A percentile compares a stretch with the other conserved stretches of the same genome.
phyloP scores from a whole-genome alignment of 1,284 basidiomycete species.

The Pulchroboletus neoregius region DNA sequence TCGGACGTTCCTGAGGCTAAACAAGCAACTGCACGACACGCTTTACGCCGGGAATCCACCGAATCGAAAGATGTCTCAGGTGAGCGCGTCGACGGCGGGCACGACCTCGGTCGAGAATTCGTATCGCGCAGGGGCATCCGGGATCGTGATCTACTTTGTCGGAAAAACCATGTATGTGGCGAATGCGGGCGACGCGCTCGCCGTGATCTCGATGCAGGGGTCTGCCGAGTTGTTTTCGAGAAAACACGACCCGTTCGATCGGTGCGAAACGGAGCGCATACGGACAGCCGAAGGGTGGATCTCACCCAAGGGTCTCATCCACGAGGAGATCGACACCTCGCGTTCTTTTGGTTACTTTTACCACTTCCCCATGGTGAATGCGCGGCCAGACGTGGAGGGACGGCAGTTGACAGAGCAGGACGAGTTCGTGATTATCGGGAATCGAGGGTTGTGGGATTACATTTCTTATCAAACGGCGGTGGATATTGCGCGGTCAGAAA shows the following conservation, averaged over 20 bases:
- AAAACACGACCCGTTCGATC: constrained; percentile 90
- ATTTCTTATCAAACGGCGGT: constrained; percentile 96
- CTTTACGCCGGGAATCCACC: constrained; percentile 43
- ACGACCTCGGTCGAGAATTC: constrained; percentile 38
- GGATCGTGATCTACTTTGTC: constrained; percentile 83
- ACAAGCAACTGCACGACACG: constrained; percentile 72
- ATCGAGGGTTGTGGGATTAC: constrained; percentile 91
- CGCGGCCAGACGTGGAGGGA: constrained; percentile 74
- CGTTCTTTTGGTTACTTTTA: constrained; percentile 94
- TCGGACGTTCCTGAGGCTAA: constrained; percentile 81
- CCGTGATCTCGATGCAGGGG: constrained; percentile 84
- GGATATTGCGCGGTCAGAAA: constrained; percentile 88
- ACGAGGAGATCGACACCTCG: constrained; percentile 90
- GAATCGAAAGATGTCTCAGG: constrained; percentile 68
- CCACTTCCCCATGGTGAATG: constrained; percentile 87
- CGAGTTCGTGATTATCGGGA: constrained; percentile 96
- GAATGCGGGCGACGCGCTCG: constrained; percentile 87
- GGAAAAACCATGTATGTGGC: constrained; percentile 85
- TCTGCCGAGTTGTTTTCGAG: constrained; percentile 73
- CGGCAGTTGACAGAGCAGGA: constrained; percentile 81
- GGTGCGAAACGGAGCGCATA: constrained; percentile 82
- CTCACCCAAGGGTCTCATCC: constrained; percentile 89
- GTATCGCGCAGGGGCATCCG: constrained; percentile 76
- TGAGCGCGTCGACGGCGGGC: constrained; percentile 46
- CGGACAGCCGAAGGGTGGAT: constrained; percentile 95